Evolutionary conservation across 176 grass and related monocot species (phyloP).

Genomic region (Oryza meridionalis): DNA sequence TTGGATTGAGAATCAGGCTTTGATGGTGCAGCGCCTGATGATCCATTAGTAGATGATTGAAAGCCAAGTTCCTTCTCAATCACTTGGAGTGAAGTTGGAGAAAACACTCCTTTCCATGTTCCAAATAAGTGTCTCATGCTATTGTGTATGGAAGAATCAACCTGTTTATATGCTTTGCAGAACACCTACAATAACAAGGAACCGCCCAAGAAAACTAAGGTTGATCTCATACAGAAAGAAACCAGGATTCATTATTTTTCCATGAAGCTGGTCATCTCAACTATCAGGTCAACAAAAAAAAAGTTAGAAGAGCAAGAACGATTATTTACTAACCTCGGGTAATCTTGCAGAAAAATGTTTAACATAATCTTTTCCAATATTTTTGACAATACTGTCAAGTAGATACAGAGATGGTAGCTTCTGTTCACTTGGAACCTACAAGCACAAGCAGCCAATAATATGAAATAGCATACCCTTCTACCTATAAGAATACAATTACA

Average conservation of each 20-base stretch:
- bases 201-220: slow-evolving; percentile 22
- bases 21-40: slow-evolving; percentile 51
- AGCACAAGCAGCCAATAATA: slow-evolving; percentile 43
- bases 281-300: slow-evolving; percentile 1
- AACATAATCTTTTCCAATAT: slow-evolving; percentile 95
- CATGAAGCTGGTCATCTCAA: slow-evolving; percentile 16
- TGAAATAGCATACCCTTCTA: slow-evolving; percentile 30
- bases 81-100: slow-evolving; percentile 62
- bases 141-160: slow-evolving; percentile 82
- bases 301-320: not conserved
- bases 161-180: slow-evolving; percentile 93
- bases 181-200: slow-evolving; percentile 68
- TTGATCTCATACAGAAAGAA: slow-evolving; percentile 22
- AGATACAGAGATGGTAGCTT: slow-evolving; percentile 96
- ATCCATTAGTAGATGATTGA: slow-evolving; percentile 67
- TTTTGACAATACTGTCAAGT: slow-evolving; percentile 98
- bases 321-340: slow-evolving; percentile 68
- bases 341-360: slow-evolving; percentile 87
- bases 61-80: slow-evolving; percentile 96
- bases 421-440: slow-evolving; percentile 90
- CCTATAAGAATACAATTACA: slow-evolving; percentile 13
- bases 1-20: slow-evolving; percentile 67
- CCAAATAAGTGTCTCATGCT: slow-evolving; percentile 99
- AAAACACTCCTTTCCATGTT: slow-evolving; percentile 98
- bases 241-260: not conserved